Conservation (phyloP, 1,284 basidiomycete genomes). For the Moesziomyces parantarcticus region DNA sequence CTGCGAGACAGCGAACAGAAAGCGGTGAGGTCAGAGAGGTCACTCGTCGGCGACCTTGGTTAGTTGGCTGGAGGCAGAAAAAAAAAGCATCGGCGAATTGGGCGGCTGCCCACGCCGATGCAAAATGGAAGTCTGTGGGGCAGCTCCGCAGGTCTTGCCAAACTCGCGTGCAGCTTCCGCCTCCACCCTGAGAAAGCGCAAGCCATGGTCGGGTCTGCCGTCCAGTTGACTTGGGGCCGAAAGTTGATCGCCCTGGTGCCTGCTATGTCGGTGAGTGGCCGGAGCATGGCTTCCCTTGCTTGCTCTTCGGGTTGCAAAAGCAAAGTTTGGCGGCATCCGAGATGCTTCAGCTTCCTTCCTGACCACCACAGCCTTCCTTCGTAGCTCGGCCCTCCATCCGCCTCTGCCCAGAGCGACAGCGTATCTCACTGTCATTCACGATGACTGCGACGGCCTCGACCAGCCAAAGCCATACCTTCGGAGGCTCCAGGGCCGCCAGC, state of each 20-base stretch:
- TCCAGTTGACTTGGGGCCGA: neutral
- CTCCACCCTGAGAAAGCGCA: neutral
- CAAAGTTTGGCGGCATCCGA: no score
- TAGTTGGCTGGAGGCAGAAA: neutral
- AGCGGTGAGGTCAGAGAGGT: neutral
- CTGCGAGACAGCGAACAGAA: no score
- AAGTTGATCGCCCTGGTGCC: no score
- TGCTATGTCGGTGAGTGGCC: no score
- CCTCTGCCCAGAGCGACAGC: neutral
- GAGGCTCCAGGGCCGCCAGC: constrained; percentile 8
- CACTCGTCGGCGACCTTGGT: no score
- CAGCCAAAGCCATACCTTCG: neutral
- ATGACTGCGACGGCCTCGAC: constrained; percentile 6
- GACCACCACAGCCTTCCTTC: constrained; percentile 1
- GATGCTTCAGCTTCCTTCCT: neutral
- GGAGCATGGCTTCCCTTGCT: no score
- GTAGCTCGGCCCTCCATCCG: no score
- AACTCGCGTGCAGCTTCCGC: neutral
- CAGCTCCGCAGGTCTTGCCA: neutral
- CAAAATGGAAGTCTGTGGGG: neutral
- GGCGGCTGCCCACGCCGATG: neutral
- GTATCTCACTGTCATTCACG: neutral
- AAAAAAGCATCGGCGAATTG: neutral
- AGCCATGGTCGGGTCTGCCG: neutral
- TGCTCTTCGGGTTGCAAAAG: no score